Base-by-base conservation (phyloP, 2,329 filamentous ascomycete species). In the Aspergillus sp. region DNA sequence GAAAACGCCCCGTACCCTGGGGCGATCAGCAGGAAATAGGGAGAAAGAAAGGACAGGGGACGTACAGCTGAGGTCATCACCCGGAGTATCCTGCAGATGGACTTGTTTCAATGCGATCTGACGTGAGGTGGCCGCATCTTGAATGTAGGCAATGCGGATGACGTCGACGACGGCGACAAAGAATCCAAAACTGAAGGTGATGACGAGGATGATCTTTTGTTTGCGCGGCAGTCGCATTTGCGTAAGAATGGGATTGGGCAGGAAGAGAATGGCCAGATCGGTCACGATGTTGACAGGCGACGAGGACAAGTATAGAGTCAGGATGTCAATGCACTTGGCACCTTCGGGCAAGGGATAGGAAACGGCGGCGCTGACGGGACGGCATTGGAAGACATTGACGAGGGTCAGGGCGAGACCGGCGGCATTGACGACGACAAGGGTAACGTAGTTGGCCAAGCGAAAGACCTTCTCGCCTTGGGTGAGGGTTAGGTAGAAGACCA, bases 261-360 rank as follows among this genome's bases (percentile, higher is more conserved):
- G 80, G 47, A 95, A 89, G 30, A 98, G 81, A 54, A 97, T 92
- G 47, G 91, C 91, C 58, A 97, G 81, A 71, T 97, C 93, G 19
- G 92, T 96, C 63, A 96, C 89, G 67, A 97, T 91, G 77, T 97
- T 97, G 72, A 97, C 86, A 0, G 94, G 93, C 0, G 93, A 90
- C 5, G 92, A 94, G 5, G 86, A 85, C 9, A 89, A 84, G 66
- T 89, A 88, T 38, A 90, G 79, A 1, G 85, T 87, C 57, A 88
- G 79, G 41, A 87, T 85, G 69, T 89, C 83, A 51, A 82, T 85
- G 69, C 88, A 90, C 36, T 76, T 76, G 17, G 84, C 82, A 23
- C 73, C 64, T 1, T 70, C 59, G 8, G 82, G 79, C 7, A 78
- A 69, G 12, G 82, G 78, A 36, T 79, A 77, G 25, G 74, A 67